Percentiles rank a stretch among this genome's conserved stretches.
Evolutionary conservation across 257 asterid species (phyloP).

Genomic region (Salvia hispanica): DNA sequence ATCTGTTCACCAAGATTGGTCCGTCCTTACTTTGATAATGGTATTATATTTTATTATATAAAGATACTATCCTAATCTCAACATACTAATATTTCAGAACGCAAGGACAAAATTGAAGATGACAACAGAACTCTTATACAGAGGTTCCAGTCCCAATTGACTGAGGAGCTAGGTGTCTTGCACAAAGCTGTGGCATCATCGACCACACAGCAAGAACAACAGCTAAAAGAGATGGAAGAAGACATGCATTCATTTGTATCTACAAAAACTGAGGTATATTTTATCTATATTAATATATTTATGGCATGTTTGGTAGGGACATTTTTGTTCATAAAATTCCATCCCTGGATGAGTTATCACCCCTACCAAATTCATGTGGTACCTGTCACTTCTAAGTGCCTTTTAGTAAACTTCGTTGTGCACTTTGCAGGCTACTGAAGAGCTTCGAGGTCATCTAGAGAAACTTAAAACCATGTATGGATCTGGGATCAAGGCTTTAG

Average conservation of each 20-base stretch:
- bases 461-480: constrained; percentile 77
- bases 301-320: too few species aligned
- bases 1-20: constrained; percentile 94
- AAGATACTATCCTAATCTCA: constrained; percentile 24
- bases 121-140: constrained; percentile 79
- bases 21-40: constrained; percentile 35
- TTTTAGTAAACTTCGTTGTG: constrained; percentile 23
- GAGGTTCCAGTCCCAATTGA: constrained; percentile 78
- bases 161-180: constrained; percentile 81
- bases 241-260: constrained; percentile 94
- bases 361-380: constrained; percentile 27
- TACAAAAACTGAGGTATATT: constrained; percentile 75
- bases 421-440: constrained; percentile 75
- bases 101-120: constrained; percentile 90
- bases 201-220: constrained; percentile 85
- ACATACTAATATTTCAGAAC: constrained; percentile 55
- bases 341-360: too few species aligned
- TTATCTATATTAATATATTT: background rate
- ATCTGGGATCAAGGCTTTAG: constrained; percentile 74
- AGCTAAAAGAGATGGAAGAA: constrained; percentile 88
- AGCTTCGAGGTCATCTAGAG: constrained; percentile 69
- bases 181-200: constrained; percentile 87
- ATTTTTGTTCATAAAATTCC: too few species aligned
- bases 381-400: constrained; percentile 19
- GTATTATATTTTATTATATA: background rate